Evolutionary conservation across 192 early-diverging fungal genomes (phyloP), one percentile per base, ranked within the genome.

Genomic region (Mortierella alpina): DNA sequence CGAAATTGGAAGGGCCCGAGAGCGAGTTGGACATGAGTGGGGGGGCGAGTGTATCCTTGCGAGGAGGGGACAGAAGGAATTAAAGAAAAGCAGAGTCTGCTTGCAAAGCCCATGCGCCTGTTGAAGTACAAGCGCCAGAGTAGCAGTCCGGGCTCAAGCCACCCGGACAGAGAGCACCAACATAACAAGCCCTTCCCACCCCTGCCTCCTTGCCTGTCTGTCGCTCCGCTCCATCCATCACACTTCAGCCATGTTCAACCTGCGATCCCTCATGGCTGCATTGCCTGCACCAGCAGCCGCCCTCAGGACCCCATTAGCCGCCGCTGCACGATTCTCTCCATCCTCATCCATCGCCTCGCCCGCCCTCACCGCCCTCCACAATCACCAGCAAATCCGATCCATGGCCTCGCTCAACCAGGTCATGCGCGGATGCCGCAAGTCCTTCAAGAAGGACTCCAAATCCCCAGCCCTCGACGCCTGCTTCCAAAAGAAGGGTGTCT

Each of bases 381-480:
- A 20, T 18, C 49, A 41, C 72, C 77, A 80, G 48, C 77, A 80
- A 55, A 53, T 63, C 60, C 69, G 77, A 31, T 72, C 77, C 59
- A 94, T 93, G 90, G 95, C 96, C 17, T 97, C 97, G 5, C 87
- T 99, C 18, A 98, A 96, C 84, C 96, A 99, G 75, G 93, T 96
- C 48, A 95, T 98, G 65, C 90, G 92, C 44, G 92, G 93, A 63
- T 86, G 86, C 66, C 94, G 96, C 56, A 96, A 94, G 84, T 79
- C 84, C 40, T 88, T 85, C 52, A 80, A 70, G 20, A 91, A 91
- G 47, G 80, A 86, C 14, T 89, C 90, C 71, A 93, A 92, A 70
- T 85, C 93, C 0, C 96, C 96, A 18, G 93, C 95, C 15, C 88
- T 99, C 41, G 94, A 96, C 60, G 87, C 86, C 46, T 93, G 91